phyloP scores from a whole-genome alignment of 2,329 filamentous ascomycete species.

The Aureobasidium sp. region DNA sequence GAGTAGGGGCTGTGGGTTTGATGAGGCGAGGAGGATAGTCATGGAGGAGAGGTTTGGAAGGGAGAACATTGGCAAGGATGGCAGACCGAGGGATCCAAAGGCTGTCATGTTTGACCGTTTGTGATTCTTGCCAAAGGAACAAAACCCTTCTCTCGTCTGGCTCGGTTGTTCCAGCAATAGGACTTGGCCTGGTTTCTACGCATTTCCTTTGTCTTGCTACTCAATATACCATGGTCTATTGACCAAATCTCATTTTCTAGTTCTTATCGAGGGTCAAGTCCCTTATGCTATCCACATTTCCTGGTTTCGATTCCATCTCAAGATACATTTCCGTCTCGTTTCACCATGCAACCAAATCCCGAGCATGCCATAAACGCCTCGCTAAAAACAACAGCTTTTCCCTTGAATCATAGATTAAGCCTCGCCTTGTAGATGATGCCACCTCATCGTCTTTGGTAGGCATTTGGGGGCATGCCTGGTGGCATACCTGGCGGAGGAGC shows the following conservation, averaged over 20 bases:
- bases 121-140: too few species aligned
- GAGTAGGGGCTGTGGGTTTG: conserved; percentile 69
- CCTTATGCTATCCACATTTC: background rate
- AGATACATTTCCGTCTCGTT: background rate
- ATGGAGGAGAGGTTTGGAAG: conserved; percentile 79
- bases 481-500: conserved; percentile 19
- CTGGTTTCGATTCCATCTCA: background rate
- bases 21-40: conserved; percentile 79
- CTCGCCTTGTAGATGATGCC: too few species aligned
- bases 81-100: conserved; percentile 81
- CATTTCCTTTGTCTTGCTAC: background rate
- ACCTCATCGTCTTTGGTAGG: conserved; percentile 14
- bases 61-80: conserved; percentile 82
- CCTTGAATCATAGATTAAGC: background rate
- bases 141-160: too few species aligned
- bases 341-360: background rate
- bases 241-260: background rate
- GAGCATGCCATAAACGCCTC: conserved; percentile 14
- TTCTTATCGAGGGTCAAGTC: background rate
- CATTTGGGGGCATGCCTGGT: conserved; percentile 14
- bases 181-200: background rate
- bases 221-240: background rate
- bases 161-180: background rate
- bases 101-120: conserved; percentile 68
- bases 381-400: conserved; percentile 11